Percentiles rank a stretch among this genome's conserved stretches.
Conservation (phyloP, 1,139 yeast genomes). For the Pichia kudriavzevii region DNA sequence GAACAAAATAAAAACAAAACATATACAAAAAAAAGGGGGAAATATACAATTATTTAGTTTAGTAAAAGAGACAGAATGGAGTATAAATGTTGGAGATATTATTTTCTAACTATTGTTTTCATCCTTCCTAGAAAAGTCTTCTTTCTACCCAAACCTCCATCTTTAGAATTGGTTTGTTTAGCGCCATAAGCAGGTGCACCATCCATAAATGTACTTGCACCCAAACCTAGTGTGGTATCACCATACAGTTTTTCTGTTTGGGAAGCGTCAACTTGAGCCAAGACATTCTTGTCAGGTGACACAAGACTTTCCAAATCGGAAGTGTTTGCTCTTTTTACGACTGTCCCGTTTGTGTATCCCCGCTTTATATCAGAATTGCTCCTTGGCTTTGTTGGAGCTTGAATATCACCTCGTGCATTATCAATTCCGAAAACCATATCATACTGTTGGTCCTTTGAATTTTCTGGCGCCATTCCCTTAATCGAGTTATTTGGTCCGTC, state of each 20-base stretch:
- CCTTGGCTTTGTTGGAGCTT: slow-evolving; percentile 5
- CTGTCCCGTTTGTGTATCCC: slow-evolving; percentile 26
- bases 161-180: slow-evolving; percentile 30
- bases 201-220: slow-evolving; percentile 85
- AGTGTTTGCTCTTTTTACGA: slow-evolving; percentile 24
- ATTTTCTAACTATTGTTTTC: slow-evolving; percentile 49
- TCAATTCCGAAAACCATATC: slow-evolving; percentile 55
- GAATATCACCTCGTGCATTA: slow-evolving; percentile 12
- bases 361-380: slow-evolving; percentile 6
- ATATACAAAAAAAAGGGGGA: too few species aligned
- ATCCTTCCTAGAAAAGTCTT: slow-evolving; percentile 82
- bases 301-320: slow-evolving; percentile 15
- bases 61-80: too few species aligned
- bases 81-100: too few species aligned
- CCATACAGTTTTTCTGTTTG: slow-evolving; percentile 70
- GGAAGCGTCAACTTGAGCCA: slow-evolving; percentile 64
- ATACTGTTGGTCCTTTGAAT: slow-evolving; percentile 45
- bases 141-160: slow-evolving; percentile 45
- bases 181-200: slow-evolving; percentile 87
- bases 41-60: neutral
- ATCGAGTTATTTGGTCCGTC: slow-evolving; percentile 92
- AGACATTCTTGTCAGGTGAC: slow-evolving; percentile 38
- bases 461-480: slow-evolving; percentile 46
- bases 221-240: slow-evolving; percentile 75
- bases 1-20: too few species aligned